Base-by-base conservation (phyloP, 2,329 filamentous ascomycete genomes). In the Aureobasidium lini region DNA sequence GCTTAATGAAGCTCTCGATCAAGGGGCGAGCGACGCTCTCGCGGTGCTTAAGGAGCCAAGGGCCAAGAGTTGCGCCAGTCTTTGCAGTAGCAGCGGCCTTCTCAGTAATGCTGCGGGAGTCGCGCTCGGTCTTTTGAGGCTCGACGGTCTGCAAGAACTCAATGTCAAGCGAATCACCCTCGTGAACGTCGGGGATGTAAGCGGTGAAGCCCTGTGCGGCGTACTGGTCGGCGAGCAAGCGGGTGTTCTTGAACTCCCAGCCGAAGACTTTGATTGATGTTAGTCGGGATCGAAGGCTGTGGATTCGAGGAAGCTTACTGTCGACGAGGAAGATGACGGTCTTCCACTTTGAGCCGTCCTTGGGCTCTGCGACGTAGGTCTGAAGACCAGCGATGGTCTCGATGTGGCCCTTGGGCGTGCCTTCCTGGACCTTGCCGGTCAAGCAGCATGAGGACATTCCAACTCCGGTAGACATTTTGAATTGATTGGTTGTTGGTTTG, bases 191-290 rank as follows among this genome's bases (percentile, higher is more conserved):
- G 1, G 77, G 72, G 34, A 79, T 66, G 64, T 78, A 79, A 63
- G 71, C 71, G 52, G 74, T 76, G 64, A 75, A 78, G 65, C 76
- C 73, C 11, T 70, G 70, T 61, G 73, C 71, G 32, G 77, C 77
- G 64, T 78, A 80, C 52, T 74, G 67, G 66, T 79, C 77, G 11
- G 77, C 77, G 13, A 79, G 68, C 4, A 80, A 64, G 34, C 77
- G 73, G 46, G 73, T 66, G 65, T 79, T 79, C 34, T 70, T 66
- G 50, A 79, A 72, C n/a, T 73, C 73, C 73, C 73, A 79, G 61
- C 77, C 77, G 61, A 78, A 79, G 66, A 81, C 70, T 69, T 48
- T 34, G 29, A 68, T 67, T 29, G 10, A 28, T 31, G 48, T 59
- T 43, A 43, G 50, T 15, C n/a, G 11, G 31, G n/a, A 40, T 37